These are phyloP conservation scores for Backusella sp. DNA, from an alignment of 192 early-diverging fungal species.

Conservation along the genomic window DNA sequence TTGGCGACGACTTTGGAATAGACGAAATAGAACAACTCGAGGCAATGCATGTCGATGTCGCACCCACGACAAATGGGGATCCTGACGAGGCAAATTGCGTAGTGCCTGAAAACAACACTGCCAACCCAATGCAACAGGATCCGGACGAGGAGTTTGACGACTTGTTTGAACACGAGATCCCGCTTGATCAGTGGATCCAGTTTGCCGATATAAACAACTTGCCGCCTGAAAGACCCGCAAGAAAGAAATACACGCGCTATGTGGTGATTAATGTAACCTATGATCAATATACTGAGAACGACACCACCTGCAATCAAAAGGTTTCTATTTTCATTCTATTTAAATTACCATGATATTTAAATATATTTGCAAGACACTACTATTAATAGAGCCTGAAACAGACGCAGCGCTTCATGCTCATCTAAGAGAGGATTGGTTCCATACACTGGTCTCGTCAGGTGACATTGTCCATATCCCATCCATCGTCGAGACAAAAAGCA, in stretches of 20 bases:
- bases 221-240: neutral
- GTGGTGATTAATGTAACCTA: constrained; percentile 9
- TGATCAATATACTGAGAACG: neutral
- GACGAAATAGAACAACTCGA: constrained; percentile 17
- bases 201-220: neutral
- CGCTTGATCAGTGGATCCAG: neutral
- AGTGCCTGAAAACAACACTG: neutral
- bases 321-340: neutral
- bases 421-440: constrained; percentile 71
- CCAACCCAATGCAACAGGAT: neutral
- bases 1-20: constrained; percentile 30
- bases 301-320: neutral
- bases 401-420: constrained; percentile 21
- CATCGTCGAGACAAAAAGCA: constrained; percentile 19
- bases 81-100: neutral
- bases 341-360: no score
- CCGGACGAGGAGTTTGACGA: neutral
- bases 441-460: constrained; percentile 53
- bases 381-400: constrained; percentile 15
- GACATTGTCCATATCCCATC: constrained; percentile 65
- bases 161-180: neutral
- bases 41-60: neutral
- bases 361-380: neutral
- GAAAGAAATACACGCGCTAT: constrained; percentile 13
- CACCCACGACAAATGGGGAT: no score